Base-by-base conservation (phyloP, 2,329 filamentous ascomycete species). In the Blumeria graminis region DNA sequence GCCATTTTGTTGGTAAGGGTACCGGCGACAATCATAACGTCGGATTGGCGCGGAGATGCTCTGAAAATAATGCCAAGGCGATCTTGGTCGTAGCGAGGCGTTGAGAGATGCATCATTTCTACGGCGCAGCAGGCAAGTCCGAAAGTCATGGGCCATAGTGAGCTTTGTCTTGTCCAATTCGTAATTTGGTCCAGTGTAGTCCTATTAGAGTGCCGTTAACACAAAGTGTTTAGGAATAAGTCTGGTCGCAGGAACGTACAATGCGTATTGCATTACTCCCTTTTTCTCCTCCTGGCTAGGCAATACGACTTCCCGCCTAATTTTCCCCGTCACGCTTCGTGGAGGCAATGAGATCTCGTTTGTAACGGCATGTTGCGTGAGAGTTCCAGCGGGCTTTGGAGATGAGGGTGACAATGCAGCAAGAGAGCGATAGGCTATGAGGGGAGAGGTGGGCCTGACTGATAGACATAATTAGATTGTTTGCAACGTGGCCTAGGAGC, bases 1-100 rank as follows among this genome's bases (percentile, higher is more conserved):
- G 86, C 87, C 88, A 94, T 94, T 75, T 94, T 94, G 76, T 94
- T 94, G 63, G 86, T 93, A 60, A 94, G 77, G 34, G 88, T 94
- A 58, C 88, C 88, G 32, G 88, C 87, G 22, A 94, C 87, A 65
- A 94, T 92, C 86, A 94, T 92, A 62, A 93, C 83, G 69, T 94
- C 87, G 59, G 86, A 85, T 70, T 93, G 86, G 61, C 86, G 82
- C 1, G 86, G 86, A 13, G 85, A 90, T 58, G 86, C 86, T 63
- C 86, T 82, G 77, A 92, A 93, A 68, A 93, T 92, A 68, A 93
- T 92, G 61, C 87, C 86, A 58, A 90, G 74, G 38, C 87, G 80
- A 71, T 93, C 86, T 68, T 92, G 85, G 66, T 93, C 86, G 77
- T 93, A 92, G 38, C 86, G 82, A 13, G 86, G 86, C 59, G 85